These are phyloP conservation scores for Trichoderma afroharzianum DNA, from an alignment of 2,329 filamentous ascomycete species.

Conservation along the genomic window DNA sequence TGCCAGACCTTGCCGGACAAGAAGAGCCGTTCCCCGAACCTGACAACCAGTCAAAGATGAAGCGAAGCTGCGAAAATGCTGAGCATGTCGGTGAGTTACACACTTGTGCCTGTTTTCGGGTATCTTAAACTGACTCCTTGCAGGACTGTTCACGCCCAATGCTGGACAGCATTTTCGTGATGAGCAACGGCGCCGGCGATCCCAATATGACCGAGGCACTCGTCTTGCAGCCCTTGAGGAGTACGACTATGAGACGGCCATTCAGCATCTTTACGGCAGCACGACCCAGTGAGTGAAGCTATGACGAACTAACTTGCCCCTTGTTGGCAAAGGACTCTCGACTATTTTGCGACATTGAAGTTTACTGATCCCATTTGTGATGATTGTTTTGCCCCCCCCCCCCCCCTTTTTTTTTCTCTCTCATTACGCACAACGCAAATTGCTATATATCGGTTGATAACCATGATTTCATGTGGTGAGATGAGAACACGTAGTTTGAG, in stretches of 20 bases:
- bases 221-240: constrained; percentile 66
- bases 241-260: constrained; percentile 47
- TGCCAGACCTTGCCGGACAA: constrained; percentile 56
- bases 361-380: constrained; percentile 14
- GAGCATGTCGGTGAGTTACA: constrained; percentile 68
- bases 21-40: constrained; percentile 74
- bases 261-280: constrained; percentile 38
- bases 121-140: background rate
- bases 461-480: constrained; percentile 20
- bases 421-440: constrained; percentile 8
- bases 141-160: constrained; percentile 77
- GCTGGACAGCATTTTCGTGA: constrained; percentile 69
- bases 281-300: background rate
- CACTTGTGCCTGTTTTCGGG: background rate
- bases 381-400: constrained; percentile 10
- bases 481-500: constrained; percentile 17
- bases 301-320: background rate
- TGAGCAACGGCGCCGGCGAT: constrained; percentile 71
- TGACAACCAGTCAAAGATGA: constrained; percentile 84
- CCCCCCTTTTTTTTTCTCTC: background rate
- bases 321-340: background rate
- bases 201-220: constrained; percentile 79
- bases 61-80: constrained; percentile 81
- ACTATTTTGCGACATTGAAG: constrained; percentile 5
- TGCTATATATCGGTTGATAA: constrained; percentile 21